These are phyloP conservation scores for Zopfia rhizophila DNA, from an alignment of 2,329 filamentous ascomycete species.

Conservation along the genomic window DNA sequence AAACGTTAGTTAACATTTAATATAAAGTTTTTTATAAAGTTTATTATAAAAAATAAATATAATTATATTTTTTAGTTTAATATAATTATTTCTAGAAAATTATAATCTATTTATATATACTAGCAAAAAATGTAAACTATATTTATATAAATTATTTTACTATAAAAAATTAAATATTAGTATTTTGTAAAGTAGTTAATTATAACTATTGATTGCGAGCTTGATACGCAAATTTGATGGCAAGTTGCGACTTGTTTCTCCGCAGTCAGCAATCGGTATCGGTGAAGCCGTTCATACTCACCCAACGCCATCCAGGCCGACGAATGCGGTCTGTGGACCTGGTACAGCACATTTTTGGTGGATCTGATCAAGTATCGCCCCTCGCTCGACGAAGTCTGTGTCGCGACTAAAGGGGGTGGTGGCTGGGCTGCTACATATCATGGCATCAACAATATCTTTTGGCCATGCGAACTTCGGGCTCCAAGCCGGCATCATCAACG, in stretches of 20 bases:
- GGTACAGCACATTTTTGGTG: slow-evolving; percentile 21
- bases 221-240: slow-evolving; percentile 25
- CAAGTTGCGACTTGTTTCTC: slow-evolving; percentile 35
- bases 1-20: too few relatives aligned
- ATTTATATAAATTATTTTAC: too few relatives aligned
- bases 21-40: too few relatives aligned
- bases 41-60: too few relatives aligned
- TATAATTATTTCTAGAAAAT: too few relatives aligned
- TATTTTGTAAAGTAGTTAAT: too few relatives aligned
- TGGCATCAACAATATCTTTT: slow-evolving; percentile 14
- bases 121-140: too few relatives aligned
- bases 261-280: too few relatives aligned
- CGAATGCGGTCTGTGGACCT: slow-evolving; percentile 29
- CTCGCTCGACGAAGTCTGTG: slow-evolving; percentile 34
- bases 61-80: too few relatives aligned
- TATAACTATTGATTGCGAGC: slow-evolving; percentile 14
- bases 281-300: slow-evolving; percentile 8
- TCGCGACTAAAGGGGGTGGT: slow-evolving; percentile 33
- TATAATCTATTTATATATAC: too few relatives aligned
- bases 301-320: slow-evolving; percentile 39
- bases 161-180: too few relatives aligned
- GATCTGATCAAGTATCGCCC: slow-evolving; percentile 13
- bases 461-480: slow-evolving; percentile 14
- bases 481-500: slow-evolving; percentile 18
- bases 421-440: slow-evolving; percentile 2